Evolutionary conservation across 176 grass and related monocot species (phyloP), one percentile per base, ranked within the genome.

Genomic region (Raddia distichophylla): DNA sequence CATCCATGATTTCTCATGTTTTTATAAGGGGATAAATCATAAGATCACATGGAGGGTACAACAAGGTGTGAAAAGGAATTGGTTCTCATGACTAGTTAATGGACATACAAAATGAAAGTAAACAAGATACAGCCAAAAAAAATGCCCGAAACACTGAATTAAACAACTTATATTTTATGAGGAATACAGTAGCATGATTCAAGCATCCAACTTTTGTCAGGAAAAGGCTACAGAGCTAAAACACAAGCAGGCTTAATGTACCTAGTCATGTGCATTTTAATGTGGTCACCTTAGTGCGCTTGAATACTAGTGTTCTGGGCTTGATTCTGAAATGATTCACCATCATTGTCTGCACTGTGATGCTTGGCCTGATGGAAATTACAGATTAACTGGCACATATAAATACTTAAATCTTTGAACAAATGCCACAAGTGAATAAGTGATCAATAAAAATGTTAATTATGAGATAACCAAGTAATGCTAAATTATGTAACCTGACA

Each of bases 231-330:
- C 44, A 14, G 3, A 73, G 49, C 72, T 67, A 54, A 17, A 73
- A 80, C 13, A 67, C 33, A 87, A 76, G 56, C n/a, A 81, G 43
- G 22, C 47, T 44, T 54, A 81, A n/a, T 68, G n/a, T 75, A 81
- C 78, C 45, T 75, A 55, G 53, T 43, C 14, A 9, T 73, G 17
- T 86, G 48, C 49, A 57, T 53, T 45, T 48, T 56, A 56, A 66
- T 80, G 8, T 16, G 7, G 70, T 40, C 13, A 77, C 50, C 42
- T 80, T 48, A 81, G 53, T 65, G 60, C 48, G 63, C 52, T 67
- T 4, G 37, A 75, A 72, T 56, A 84, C 11, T 76, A 69, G 8
- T 64, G 50, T 49, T 35, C 80, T 73, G 32, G 34, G 8, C 27
- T 79, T 83, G 33, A 68, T 79, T 74, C 67, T 33, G 8, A 44